Conservation (phyloP, 164 flowering plant genomes). For the Nelumbo lutea region DNA sequence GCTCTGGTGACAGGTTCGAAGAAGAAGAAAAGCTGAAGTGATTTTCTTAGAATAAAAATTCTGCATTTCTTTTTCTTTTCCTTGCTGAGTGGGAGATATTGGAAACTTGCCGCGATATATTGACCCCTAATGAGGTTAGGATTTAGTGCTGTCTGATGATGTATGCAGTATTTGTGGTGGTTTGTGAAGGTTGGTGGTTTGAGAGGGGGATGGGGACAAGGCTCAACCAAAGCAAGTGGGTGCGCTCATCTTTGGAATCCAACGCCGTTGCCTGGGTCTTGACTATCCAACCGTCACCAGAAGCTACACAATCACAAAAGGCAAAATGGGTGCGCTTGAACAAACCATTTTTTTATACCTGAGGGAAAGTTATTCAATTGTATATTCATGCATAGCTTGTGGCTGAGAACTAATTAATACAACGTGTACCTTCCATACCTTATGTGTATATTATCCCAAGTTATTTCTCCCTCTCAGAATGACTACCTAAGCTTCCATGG, state of each 20-base stretch:
- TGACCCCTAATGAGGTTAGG: conserved; percentile 23
- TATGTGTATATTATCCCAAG: too few relatives aligned
- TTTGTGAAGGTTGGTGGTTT: conserved; percentile 7
- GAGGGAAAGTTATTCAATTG: too few relatives aligned
- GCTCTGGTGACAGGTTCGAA: conserved; percentile 9
- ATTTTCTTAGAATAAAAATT: background rate
- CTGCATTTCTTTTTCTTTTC: background rate
- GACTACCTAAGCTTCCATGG: too few relatives aligned
- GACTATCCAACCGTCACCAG: too few relatives aligned
- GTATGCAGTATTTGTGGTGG: background rate
- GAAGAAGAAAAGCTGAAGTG: background rate
- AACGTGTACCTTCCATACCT: too few relatives aligned
- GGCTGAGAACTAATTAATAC: too few relatives aligned
- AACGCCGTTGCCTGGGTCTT: conserved; percentile 2
- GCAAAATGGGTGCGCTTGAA: too few relatives aligned
- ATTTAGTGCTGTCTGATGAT: conserved; percentile 22
- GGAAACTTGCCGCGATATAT: conserved; percentile 13
- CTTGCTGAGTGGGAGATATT: conserved; percentile 7
- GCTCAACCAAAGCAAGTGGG: conserved; percentile 17
- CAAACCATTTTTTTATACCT: too few relatives aligned
- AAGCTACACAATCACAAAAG: too few relatives aligned
- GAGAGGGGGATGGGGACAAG: conserved; percentile 11
- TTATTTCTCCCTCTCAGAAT: too few relatives aligned
- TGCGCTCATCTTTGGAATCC: conserved; percentile 47
- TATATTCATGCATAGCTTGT: too few relatives aligned